Evolutionary conservation across 371 early-diverging fungal genomes (phyloP), one percentile per base, ranked within the genome.

Genomic region (Apophysomyces elegans): DNA sequence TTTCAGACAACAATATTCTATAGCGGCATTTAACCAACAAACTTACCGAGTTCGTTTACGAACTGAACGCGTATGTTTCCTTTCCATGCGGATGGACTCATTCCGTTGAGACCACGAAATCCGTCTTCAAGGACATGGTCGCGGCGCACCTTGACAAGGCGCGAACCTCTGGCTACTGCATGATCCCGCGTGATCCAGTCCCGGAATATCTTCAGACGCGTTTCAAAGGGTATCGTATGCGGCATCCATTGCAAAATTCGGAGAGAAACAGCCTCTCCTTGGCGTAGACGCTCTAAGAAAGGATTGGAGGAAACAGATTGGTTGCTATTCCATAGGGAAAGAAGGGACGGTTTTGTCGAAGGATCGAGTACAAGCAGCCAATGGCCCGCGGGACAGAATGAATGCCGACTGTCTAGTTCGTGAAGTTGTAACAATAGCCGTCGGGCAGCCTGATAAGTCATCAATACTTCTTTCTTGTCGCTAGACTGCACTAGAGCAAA

Each of bases 101-200:
- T 65, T 7, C 71, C 70, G 6, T 82, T 75, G 5, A 95, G 71
- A 3, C 79, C 78, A 14, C 69, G 71, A 67, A 81, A 94, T 0
- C 95, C 97, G 69, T 96, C 97, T 47, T 94, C 91, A 39, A 96
- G 85, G 1, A 95, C 81, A 57, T 81, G 81, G 5, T 84, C 81
- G 2, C 97, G 84, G 5, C 93, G 86, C 11, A 96, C 84, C 2
- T 68, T 78, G 9, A 91, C 86, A 7, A 83, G 58, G 47, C 77
- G 12, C 58, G 38, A 81, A 75, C 63, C 36, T 64, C 47, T 69
- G 7, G 37, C 56, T 21, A 65, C 46, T 47, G 60, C 61, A 13
- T 84, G 73, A 45, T 95, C 94, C 12, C 79, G 73, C 8, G 70
- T 68, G 46, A 94, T 77, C 77, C 89, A 87, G 37, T 88, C 87